These are phyloP conservation scores for Lagerstroemia speciosa DNA, from an alignment of 345 rosid genomes.

Conservation along the genomic window DNA sequence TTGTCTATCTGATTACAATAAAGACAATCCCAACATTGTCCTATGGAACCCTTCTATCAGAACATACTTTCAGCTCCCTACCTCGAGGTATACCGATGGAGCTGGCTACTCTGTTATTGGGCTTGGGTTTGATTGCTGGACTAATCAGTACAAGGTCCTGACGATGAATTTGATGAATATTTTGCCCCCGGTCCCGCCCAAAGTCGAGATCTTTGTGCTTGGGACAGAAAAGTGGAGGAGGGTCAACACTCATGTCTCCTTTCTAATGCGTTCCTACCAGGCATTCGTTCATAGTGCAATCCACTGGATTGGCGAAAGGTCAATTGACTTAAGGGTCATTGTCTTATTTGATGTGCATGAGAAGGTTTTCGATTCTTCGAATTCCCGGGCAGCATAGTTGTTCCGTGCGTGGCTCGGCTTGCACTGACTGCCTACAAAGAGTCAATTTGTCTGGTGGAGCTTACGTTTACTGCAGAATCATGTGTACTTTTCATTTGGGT, in stretches of 20 bases:
- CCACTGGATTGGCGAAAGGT: constrained; percentile 31
- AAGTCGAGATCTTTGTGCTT: constrained; percentile 22
- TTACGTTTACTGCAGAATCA: too few species aligned
- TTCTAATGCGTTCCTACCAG: constrained; percentile 12
- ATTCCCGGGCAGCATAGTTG: constrained; percentile 16
- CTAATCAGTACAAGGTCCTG: constrained; percentile 21
- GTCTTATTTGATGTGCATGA: constrained; percentile 14
- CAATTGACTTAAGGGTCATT: background rate
- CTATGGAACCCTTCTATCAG: constrained; percentile 19
- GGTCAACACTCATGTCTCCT: constrained; percentile 7
- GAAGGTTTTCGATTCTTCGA: constrained; percentile 20
- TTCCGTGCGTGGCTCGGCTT: constrained; percentile 9
- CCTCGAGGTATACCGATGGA: background rate
- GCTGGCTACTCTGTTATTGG: background rate
- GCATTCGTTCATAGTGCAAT: constrained; percentile 23
- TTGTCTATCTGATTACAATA: constrained; percentile 9
- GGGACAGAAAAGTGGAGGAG: constrained; percentile 20
- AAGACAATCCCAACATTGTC: background rate
- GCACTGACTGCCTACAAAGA: constrained; percentile 1
- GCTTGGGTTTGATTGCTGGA: constrained; percentile 18
- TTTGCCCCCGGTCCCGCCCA: constrained; percentile 9
- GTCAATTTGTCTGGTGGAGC: constrained; percentile 17
- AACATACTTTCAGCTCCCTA: constrained; percentile 3
- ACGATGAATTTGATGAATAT: constrained; percentile 8
- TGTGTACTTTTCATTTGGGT: constrained; percentile 28